These are phyloP conservation scores for Cucurbita moschata DNA, from an alignment of 306 rosid species.

Conservation along the genomic window DNA sequence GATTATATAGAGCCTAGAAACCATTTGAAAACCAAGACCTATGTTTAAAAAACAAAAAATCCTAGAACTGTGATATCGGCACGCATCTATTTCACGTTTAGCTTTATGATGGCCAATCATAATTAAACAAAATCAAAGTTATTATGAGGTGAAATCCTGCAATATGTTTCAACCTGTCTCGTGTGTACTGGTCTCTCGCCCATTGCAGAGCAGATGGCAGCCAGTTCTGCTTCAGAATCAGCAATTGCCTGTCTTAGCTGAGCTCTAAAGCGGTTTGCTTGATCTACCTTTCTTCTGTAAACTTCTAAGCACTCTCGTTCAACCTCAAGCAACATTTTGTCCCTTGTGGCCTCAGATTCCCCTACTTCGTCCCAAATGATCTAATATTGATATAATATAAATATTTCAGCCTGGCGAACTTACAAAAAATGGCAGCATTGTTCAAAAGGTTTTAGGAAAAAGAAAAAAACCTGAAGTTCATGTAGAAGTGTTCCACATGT, in stretches of 20 bases:
- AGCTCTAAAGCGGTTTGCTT: constrained; percentile 32
- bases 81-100: background rate
- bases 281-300: constrained; percentile 39
- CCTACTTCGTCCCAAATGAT: constrained; percentile 78
- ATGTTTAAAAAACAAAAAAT: too few relatives aligned
- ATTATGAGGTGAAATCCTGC: background rate
- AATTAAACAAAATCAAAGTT: background rate
- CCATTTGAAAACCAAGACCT: too few relatives aligned
- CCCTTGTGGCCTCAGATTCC: constrained; percentile 36
- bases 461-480: constrained; percentile 50
- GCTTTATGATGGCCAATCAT: background rate
- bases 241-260: constrained; percentile 40
- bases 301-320: constrained; percentile 48
- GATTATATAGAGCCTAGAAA: background rate
- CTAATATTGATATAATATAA: constrained; percentile 14
- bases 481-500: constrained; percentile 33
- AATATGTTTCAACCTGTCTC: constrained; percentile 14
- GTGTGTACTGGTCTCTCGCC: constrained; percentile 39
- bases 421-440: background rate
- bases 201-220: constrained; percentile 31
- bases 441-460: background rate
- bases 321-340: constrained; percentile 39
- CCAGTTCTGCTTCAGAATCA: constrained; percentile 37
- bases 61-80: background rate
- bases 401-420: background rate